These are phyloP conservation scores for Helminthosporium solani DNA, from an alignment of 2,329 filamentous ascomycete genomes.

Conservation along the genomic window DNA sequence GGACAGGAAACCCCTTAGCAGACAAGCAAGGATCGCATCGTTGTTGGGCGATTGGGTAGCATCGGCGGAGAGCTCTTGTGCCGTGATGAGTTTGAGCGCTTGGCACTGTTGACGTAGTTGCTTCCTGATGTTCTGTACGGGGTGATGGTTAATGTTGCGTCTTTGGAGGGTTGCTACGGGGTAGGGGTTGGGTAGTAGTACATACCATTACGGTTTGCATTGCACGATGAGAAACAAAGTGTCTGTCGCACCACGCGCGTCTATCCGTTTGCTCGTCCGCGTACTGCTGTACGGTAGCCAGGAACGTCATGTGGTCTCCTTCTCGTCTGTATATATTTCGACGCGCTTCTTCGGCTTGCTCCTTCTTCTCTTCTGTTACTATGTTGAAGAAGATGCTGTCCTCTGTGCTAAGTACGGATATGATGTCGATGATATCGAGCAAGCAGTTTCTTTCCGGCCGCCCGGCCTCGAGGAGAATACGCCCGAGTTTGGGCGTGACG, in stretches of 20 bases:
- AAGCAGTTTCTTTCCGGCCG: conserved; percentile 71
- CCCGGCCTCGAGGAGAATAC: conserved; percentile 79
- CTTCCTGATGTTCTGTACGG: conserved; percentile 55
- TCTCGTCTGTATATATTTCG: conserved; percentile 59
- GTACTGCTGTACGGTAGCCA: conserved; percentile 62
- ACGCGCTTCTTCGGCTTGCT: conserved; percentile 57
- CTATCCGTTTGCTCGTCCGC: conserved; percentile 59
- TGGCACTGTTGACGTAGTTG: conserved; percentile 60
- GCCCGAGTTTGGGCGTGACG: conserved; percentile 75
- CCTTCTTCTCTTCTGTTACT: conserved; percentile 60
- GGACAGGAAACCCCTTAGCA: conserved; percentile 59
- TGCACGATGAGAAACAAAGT: conserved; percentile 62
- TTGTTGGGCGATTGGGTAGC: conserved; percentile 45
- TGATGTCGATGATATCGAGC: conserved; percentile 81
- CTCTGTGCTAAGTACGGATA: conserved; percentile 65
- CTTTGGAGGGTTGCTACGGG: too few relatives aligned
- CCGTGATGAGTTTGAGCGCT: conserved; percentile 45
- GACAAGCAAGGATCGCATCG: conserved; percentile 56
- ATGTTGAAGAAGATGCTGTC: conserved; percentile 60
- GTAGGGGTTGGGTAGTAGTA: too few relatives aligned
- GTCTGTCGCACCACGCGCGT: conserved; percentile 60
- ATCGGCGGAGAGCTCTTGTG: conserved; percentile 15
- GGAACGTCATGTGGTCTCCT: conserved; percentile 64
- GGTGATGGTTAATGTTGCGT: background rate
- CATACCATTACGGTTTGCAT: conserved; percentile 64